Percentiles rank a stretch among this genome's conserved stretches.
These are phyloP conservation scores for Globisporangium splendens DNA, from an alignment of 352 stramenopile genomes.

Conservation along the genomic window DNA sequence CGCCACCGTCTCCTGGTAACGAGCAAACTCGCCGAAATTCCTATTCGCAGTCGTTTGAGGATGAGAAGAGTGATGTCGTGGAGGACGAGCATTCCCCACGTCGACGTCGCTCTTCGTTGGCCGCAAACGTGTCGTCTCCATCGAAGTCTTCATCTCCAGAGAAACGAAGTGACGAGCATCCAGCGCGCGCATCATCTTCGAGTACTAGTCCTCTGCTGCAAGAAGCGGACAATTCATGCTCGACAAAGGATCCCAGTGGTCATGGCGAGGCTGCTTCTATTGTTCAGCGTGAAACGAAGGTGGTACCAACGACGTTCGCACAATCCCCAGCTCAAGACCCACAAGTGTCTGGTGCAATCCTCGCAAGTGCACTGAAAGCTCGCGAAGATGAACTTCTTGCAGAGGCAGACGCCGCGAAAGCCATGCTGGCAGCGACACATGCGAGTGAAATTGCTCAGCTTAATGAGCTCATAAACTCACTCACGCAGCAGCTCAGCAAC, in stretches of 20 bases:
- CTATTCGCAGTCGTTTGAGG: conserved; percentile 50
- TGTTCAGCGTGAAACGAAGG: not conserved
- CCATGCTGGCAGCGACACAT: conserved; percentile 1
- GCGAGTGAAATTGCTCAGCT: conserved; percentile 9
- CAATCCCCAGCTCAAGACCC: not conserved
- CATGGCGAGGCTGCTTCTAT: not conserved
- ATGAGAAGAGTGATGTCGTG: conserved; percentile 14
- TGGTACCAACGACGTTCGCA: not conserved
- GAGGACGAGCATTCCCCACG: not conserved
- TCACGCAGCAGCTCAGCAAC: conserved; percentile 11
- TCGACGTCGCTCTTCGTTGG: conserved; percentile 1
- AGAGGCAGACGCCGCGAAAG: conserved; percentile 5
- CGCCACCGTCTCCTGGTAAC: conserved; percentile 15
- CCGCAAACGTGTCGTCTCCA: conserved; percentile 2
- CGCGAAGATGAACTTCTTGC: conserved; percentile 10
- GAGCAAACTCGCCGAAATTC: conserved; percentile 26
- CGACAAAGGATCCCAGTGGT: not conserved
- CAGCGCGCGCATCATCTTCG: not conserved
- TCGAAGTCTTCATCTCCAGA: conserved; percentile 11
- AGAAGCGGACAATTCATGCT: not conserved
- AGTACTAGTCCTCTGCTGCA: not conserved
- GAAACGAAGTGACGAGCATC: not conserved
- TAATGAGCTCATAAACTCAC: not conserved
- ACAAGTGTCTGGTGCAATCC: not conserved
- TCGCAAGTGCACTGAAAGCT: conserved; percentile 3